These are phyloP conservation scores for Nadsonia starkeyi-henricii DNA, from an alignment of 1,139 yeast species.

Conservation along the genomic window DNA sequence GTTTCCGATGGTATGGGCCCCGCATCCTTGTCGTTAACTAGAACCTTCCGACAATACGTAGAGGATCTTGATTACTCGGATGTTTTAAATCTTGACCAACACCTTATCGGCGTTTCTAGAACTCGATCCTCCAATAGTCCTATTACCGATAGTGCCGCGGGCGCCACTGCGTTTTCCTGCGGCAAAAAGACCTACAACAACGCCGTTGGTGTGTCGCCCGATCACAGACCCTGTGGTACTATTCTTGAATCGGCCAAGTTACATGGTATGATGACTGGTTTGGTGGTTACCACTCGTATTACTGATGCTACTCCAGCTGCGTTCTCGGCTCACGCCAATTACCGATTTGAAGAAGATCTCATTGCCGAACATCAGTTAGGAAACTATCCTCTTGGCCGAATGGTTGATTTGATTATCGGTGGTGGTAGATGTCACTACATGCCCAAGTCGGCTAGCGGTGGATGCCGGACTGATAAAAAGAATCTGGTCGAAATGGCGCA, in stretches of 20 bases:
- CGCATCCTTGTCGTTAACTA: slow-evolving; percentile 59
- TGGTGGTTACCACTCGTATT: slow-evolving; percentile 75
- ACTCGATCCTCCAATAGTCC: slow-evolving; percentile 60
- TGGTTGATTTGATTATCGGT: slow-evolving; percentile 73
- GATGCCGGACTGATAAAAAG: slow-evolving; percentile 54
- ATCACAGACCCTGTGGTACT: slow-evolving; percentile 60
- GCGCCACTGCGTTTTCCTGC: slow-evolving; percentile 83
- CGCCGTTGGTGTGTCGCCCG: slow-evolving; percentile 63
- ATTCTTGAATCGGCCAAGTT: slow-evolving; percentile 70
- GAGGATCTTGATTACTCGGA: slow-evolving; percentile 39
- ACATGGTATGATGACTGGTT: slow-evolving; percentile 63
- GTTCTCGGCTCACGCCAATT: slow-evolving; percentile 62
- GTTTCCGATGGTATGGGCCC: slow-evolving; percentile 94
- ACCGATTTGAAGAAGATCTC: slow-evolving; percentile 60
- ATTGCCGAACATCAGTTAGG: slow-evolving; percentile 83
- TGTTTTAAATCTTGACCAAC: slow-evolving; percentile 45
- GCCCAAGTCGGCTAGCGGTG: slow-evolving; percentile 26
- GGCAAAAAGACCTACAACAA: slow-evolving; percentile 70
- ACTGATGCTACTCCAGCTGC: slow-evolving; percentile 89
- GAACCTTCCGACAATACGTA: slow-evolving; percentile 50
- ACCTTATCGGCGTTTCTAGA: slow-evolving; percentile 62
- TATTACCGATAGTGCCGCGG: slow-evolving; percentile 87
- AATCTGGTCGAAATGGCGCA: slow-evolving; percentile 50
- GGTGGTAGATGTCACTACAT: slow-evolving; percentile 78
- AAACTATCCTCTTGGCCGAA: slow-evolving; percentile 51